Evolutionary conservation across 345 rosid species (phyloP).

Genomic region (Eucalyptus erythrocorys): DNA sequence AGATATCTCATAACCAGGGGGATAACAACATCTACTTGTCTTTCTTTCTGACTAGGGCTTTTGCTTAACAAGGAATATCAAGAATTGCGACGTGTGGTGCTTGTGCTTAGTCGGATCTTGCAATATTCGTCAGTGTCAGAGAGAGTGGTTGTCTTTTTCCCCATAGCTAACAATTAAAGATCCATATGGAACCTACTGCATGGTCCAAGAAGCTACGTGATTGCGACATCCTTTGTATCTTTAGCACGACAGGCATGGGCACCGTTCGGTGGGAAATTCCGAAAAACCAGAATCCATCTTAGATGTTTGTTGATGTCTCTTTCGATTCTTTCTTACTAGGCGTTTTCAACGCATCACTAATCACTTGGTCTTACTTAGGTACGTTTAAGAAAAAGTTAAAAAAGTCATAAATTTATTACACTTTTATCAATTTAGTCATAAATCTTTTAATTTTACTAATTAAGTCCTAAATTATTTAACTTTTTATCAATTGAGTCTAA

Average conservation of each 20-base stretch:
- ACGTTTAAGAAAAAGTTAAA: too few relatives aligned
- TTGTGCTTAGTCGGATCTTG: background rate
- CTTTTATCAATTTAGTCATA: too few relatives aligned
- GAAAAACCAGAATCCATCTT: background rate
- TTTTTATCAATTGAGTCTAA: too few relatives aligned
- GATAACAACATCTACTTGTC: background rate
- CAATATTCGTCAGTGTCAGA: background rate
- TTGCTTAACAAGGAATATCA: background rate
- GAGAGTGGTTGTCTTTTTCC: background rate
- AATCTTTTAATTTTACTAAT: fast-evolving
- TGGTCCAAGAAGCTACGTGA: background rate
- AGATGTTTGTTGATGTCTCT: background rate
- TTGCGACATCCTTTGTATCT: background rate
- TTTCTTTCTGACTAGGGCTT: background rate
- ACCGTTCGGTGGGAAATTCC: background rate
- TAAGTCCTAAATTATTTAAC: too few relatives aligned
- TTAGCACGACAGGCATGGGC: background rate
- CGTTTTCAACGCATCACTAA: too few relatives aligned
- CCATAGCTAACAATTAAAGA: background rate
- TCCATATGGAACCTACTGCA: background rate
- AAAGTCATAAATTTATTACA: too few relatives aligned
- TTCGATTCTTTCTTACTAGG: background rate
- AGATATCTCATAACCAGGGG: background rate
- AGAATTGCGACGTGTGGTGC: background rate
- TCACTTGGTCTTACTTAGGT: background rate